Evolutionary conservation across 192 early-diverging fungal genomes (phyloP).

Genomic region (Allomyces arbusculus): DNA sequence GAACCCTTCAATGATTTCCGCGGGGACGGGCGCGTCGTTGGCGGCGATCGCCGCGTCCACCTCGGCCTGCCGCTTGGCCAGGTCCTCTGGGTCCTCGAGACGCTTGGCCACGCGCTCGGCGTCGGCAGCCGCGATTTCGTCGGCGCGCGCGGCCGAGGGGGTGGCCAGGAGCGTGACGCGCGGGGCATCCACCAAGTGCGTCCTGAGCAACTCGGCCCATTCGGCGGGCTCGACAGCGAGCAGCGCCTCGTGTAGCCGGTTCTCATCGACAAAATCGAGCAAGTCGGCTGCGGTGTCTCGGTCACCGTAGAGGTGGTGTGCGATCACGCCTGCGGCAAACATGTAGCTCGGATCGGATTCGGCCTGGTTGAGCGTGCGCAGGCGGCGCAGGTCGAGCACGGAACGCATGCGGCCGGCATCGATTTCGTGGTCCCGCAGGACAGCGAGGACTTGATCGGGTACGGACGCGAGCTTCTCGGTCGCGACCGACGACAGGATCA

Average conservation of each 20-base stretch:
- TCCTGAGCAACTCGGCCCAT: slow-evolving; percentile 1
- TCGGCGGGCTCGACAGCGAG: not conserved
- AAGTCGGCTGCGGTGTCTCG: not conserved
- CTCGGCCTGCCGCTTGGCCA: slow-evolving; percentile 21
- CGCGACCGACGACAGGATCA: not conserved
- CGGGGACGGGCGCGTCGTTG: slow-evolving; percentile 28
- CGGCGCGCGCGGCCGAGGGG: slow-evolving; percentile 30
- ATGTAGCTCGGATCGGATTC: not conserved
- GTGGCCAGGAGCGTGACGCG: slow-evolving; percentile 25
- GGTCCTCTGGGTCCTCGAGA: slow-evolving; percentile 18
- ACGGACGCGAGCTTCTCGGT: not conserved
- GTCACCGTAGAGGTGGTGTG: not conserved
- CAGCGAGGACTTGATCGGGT: not conserved
- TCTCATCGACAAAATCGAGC: not conserved
- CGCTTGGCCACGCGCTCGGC: slow-evolving; percentile 25
- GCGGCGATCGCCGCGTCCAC: slow-evolving; percentile 23
- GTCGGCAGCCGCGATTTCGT: slow-evolving; percentile 24
- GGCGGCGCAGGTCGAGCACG: not conserved
- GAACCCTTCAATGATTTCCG: slow-evolving; percentile 20
- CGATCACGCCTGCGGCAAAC: not conserved
- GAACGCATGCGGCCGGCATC: not conserved
- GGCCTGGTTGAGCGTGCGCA: not conserved
- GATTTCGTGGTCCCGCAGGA: not conserved
- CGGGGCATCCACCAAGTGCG: slow-evolving; percentile 20
- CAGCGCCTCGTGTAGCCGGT: not conserved